A percentile compares a stretch with the other conserved stretches of the same genome.
phyloP scores from a whole-genome alignment of 345 rosid species.

The Eucalyptus melliodora region DNA sequence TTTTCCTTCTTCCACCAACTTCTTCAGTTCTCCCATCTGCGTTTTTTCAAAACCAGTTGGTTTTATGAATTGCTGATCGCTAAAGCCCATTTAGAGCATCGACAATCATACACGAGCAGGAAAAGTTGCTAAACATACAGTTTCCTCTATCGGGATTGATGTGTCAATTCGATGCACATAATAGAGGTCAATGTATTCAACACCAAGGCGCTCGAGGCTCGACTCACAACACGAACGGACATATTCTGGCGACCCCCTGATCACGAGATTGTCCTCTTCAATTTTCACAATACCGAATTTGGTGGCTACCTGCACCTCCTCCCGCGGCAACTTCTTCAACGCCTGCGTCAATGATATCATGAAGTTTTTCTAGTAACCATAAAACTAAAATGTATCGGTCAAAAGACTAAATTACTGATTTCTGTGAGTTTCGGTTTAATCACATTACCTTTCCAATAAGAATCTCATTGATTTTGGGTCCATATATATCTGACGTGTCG shows the following conservation, averaged over 20 bases:
- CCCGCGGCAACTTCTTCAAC: conserved; percentile 11
- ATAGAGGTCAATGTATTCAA: conserved; percentile 18
- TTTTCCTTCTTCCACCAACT: conserved; percentile 30
- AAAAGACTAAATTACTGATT: background rate
- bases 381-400: background rate
- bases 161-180: conserved; percentile 15
- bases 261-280: background rate
- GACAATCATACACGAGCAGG: background rate
- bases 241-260: conserved; percentile 7
- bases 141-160: conserved; percentile 10
- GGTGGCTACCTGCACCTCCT: conserved; percentile 13
- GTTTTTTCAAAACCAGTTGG: background rate
- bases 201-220: conserved; percentile 11
- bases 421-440: background rate
- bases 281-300: conserved; percentile 2
- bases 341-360: background rate
- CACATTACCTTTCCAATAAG: background rate
- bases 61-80: background rate
- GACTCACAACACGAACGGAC: conserved; percentile 13
- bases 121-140: background rate
- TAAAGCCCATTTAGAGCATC: background rate
- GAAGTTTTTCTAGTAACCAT: background rate
- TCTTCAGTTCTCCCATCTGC: conserved; percentile 29
- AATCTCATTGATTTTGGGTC: background rate
- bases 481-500: background rate